These are phyloP conservation scores for Panellus pusillus DNA, from an alignment of 768 basidiomycete genomes.

Conservation along the genomic window DNA sequence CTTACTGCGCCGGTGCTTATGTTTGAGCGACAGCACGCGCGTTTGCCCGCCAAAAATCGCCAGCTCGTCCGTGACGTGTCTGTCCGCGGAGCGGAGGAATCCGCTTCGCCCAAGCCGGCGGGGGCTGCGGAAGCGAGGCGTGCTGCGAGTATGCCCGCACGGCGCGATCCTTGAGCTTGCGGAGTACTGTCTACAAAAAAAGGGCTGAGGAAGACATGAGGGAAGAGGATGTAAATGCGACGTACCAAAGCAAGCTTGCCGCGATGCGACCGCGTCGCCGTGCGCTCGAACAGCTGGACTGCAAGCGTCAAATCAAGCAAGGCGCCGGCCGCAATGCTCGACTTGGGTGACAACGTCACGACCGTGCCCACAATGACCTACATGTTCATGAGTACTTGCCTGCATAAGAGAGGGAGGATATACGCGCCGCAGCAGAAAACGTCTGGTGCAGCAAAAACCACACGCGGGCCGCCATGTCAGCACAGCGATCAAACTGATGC, in stretches of 20 bases:
- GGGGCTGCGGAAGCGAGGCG: slow-evolving; percentile 16
- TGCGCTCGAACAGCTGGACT: slow-evolving; percentile 45
- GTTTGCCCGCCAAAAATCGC: slow-evolving; percentile 58
- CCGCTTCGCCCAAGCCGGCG: slow-evolving; percentile 4
- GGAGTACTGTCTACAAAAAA: slow-evolving; percentile 39
- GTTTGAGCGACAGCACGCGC: slow-evolving; percentile 38
- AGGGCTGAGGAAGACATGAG: background rate
- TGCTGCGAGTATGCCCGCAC: slow-evolving; percentile 34
- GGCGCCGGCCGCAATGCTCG: slow-evolving; percentile 49
- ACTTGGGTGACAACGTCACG: slow-evolving; percentile 56
- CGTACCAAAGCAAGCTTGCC: slow-evolving; percentile 47
- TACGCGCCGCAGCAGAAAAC: slow-evolving; percentile 48
- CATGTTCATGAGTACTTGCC: background rate
- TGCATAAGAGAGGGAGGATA: slow-evolving; percentile 1
- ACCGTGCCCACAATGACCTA: slow-evolving; percentile 61
- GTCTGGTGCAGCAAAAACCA: slow-evolving; percentile 54
- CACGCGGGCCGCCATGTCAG: slow-evolving; percentile 46
- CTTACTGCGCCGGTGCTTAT: slow-evolving; percentile 17
- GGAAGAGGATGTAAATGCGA: slow-evolving; percentile 2
- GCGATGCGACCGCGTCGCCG: slow-evolving; percentile 44
- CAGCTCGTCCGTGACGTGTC: slow-evolving; percentile 45
- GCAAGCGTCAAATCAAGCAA: slow-evolving; percentile 49
- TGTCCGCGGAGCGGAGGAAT: slow-evolving; percentile 2
- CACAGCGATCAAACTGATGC: slow-evolving; percentile 49
- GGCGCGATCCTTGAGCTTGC: slow-evolving; percentile 47